These are phyloP conservation scores for Russula earlei DNA, from an alignment of 768 basidiomycete species.

Conservation along the genomic window DNA sequence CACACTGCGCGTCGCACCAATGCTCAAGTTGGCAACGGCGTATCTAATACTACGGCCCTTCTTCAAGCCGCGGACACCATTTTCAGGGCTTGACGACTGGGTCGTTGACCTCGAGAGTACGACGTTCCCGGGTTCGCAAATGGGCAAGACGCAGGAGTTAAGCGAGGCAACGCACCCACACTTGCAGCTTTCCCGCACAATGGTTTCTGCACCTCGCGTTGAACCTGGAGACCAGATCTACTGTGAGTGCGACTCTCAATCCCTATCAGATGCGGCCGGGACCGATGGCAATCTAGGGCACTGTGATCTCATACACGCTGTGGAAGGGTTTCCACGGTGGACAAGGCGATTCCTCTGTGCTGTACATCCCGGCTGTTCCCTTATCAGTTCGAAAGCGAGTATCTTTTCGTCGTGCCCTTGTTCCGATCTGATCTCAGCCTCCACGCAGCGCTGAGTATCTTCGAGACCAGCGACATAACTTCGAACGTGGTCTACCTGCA, in stretches of 20 bases:
- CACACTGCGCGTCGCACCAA: conserved; percentile 59
- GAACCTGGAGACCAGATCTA: conserved; percentile 71
- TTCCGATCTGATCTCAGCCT: not conserved
- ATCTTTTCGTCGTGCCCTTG: not conserved
- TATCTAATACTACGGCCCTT: conserved; percentile 72
- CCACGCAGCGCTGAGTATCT: conserved; percentile 43
- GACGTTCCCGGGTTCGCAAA: conserved; percentile 22
- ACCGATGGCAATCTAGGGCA: conserved; percentile 22
- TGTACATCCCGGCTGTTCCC: conserved; percentile 73
- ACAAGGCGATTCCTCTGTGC: conserved; percentile 50
- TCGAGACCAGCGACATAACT: conserved; percentile 49
- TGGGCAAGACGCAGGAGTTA: conserved; percentile 34
- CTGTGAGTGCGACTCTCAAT: conserved; percentile 28
- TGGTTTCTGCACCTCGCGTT: conserved; percentile 64
- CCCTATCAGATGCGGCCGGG: not conserved
- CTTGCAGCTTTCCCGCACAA: conserved; percentile 49
- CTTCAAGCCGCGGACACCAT: conserved; percentile 43
- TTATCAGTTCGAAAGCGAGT: conserved; percentile 42
- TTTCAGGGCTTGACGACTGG: conserved; percentile 29
- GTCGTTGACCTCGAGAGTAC: conserved; percentile 22
- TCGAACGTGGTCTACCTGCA: conserved; percentile 50
- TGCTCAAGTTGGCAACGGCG: conserved; percentile 54
- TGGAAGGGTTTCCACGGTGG: conserved; percentile 46
- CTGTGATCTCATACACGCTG: conserved; percentile 37
- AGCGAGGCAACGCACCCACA: conserved; percentile 57